Evolutionary conservation across 805 yeast genomes (phyloP), one percentile per base, ranked within the genome.

Genomic region (Yarrowia keelungensis): DNA sequence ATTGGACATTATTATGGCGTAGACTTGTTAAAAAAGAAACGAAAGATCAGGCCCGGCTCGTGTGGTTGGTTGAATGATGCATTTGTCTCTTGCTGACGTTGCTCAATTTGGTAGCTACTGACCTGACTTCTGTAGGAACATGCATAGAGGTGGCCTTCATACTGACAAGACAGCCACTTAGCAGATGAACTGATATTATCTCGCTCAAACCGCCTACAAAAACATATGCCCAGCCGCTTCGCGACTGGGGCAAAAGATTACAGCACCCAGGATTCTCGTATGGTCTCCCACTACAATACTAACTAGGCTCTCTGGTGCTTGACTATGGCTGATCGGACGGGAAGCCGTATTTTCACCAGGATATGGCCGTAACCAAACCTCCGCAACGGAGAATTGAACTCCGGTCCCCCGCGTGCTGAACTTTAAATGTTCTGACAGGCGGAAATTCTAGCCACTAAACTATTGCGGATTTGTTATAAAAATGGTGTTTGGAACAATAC

Each of bases 361-460:
- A 51, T 51, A 51, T 51, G 58, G 58, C 58, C 58, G 59, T 53
- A 53, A 53, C 59, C 59, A 19, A 38, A 38, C n/a, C 58, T 53
- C 59, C 59, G 59, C 59, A 53, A 53, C 59, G 59, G 59, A 53
- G 59, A 53, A 53, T 53, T 53, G 59, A 53, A 53, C 59, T 53
- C 59, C 59, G 59, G 59, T 53, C 59, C 59, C 59, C 59, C 59
- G 59, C 59, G 59, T 53, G 59, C 59, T 53, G 68, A 58, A 43
- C 65, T 41, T 32, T n/a, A 43, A 10, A 53, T 11, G 43, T 56
- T 45, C 71, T 76, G 79, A 76, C 79, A 76, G 78, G 78, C 79
- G 79, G 78, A 73, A 73, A 76, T 76, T 76, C 79, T 76, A 75
- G 78, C 79, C 79, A 76, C 78, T 76, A 76, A 76, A 76, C 79